These are phyloP conservation scores for Macaranga tanarius DNA, from an alignment of 441 rosid species.

Conservation along the genomic window DNA sequence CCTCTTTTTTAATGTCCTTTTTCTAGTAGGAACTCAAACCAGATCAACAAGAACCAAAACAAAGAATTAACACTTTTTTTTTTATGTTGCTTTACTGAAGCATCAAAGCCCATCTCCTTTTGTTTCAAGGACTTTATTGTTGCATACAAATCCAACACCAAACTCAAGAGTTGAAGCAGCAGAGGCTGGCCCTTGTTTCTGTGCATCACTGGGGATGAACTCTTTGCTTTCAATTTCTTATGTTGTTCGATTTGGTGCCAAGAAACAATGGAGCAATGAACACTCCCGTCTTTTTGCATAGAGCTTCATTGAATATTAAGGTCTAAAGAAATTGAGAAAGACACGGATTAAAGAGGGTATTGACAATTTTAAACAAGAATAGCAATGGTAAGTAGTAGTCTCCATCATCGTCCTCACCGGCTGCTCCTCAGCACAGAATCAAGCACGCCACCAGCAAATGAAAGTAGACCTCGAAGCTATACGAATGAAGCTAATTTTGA, in stretches of 20 bases:
- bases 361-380: too few relatives aligned
- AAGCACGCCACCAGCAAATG: slow-evolving; percentile 25
- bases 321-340: background rate
- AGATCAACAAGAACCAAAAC: slow-evolving; percentile 24
- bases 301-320: slow-evolving; percentile 9
- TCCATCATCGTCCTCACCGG: slow-evolving; percentile 37
- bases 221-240: slow-evolving; percentile 38
- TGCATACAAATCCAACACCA: too few relatives aligned
- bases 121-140: too few relatives aligned
- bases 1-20: background rate
- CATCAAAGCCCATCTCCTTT: slow-evolving; percentile 9
- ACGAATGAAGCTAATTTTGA: slow-evolving; percentile 56
- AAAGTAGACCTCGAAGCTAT: slow-evolving; percentile 30
- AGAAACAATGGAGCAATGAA: slow-evolving; percentile 21
- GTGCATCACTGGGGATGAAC: slow-evolving; percentile 27
- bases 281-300: slow-evolving; percentile 17
- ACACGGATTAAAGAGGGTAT: background rate
- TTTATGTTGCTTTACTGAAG: slow-evolving; percentile 3
- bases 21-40: slow-evolving; percentile 20
- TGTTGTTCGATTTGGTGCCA: slow-evolving; percentile 40
- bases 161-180: too few relatives aligned
- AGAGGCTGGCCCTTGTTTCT: too few relatives aligned
- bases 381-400: slow-evolving; percentile 20
- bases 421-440: slow-evolving; percentile 36
- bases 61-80: slow-evolving; percentile 2